Conservation (phyloP, 495 filamentous ascomycete species). For the Parmelia sp. region DNA sequence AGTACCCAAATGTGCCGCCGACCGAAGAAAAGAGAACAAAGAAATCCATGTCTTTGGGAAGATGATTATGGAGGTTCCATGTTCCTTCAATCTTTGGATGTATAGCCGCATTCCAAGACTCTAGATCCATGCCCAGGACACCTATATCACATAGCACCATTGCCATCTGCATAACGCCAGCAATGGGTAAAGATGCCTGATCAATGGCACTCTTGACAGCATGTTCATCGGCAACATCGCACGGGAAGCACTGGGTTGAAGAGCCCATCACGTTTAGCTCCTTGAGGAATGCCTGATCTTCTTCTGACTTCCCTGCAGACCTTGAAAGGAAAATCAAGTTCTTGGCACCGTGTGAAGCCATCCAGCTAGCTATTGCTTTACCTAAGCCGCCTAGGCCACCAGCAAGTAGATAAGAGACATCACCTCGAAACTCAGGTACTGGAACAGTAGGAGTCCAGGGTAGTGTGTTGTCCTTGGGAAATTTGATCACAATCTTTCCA, state of each 20-base stretch:
- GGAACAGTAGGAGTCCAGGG: constrained; percentile 14
- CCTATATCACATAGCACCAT: constrained; percentile 21
- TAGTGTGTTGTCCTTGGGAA: constrained; percentile 21
- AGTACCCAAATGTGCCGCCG: constrained; percentile 23
- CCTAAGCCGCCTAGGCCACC: constrained; percentile 57
- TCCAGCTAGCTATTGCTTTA: constrained; percentile 51
- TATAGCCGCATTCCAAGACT: constrained; percentile 30
- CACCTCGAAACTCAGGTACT: constrained; percentile 11
- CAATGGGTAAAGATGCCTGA: constrained; percentile 31
- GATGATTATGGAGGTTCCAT: constrained; percentile 22
- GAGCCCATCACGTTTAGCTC: constrained; percentile 32
- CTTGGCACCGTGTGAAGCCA: constrained; percentile 52
- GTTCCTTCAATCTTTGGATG: constrained; percentile 24
- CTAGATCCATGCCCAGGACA: constrained; percentile 30
- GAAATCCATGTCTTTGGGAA: constrained; percentile 28
- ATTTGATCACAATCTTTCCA: constrained; percentile 32
- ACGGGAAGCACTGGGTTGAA: constrained; percentile 30
- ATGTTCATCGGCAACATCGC: constrained; percentile 30
- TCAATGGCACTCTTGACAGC: constrained; percentile 31
- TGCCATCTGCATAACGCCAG: constrained; percentile 37
- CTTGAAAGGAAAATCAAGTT: constrained; percentile 53
- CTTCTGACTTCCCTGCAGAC: constrained; percentile 24
- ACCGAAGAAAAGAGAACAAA: constrained; percentile 33
- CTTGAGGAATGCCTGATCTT: constrained; percentile 30
- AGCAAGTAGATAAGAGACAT: constrained; percentile 42